These are phyloP conservation scores for Candida incommunis DNA, from an alignment of 805 yeast species.

Conservation along the genomic window DNA sequence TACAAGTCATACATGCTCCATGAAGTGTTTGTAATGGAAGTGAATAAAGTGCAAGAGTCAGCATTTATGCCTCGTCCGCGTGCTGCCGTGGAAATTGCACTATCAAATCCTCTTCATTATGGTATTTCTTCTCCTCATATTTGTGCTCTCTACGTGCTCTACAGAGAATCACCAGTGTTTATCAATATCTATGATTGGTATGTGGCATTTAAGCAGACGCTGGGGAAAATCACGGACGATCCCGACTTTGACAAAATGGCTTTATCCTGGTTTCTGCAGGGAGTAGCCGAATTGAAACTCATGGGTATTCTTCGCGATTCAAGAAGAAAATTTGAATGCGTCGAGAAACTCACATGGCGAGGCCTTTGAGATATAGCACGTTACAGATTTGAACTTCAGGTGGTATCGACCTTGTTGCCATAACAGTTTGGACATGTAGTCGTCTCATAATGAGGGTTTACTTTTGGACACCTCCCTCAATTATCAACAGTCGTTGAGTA, in stretches of 20 bases:
- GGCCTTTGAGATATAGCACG: too few species aligned
- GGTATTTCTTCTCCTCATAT: slow-evolving; percentile 30
- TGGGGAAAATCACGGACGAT: slow-evolving; percentile 9
- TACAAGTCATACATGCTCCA: slow-evolving; percentile 16
- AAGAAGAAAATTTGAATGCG: slow-evolving; percentile 43
- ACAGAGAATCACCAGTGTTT: slow-evolving; percentile 63
- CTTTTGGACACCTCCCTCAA: too few species aligned
- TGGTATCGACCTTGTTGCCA: too few species aligned
- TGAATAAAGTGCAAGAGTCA: slow-evolving; percentile 18
- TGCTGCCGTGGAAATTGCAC: slow-evolving; percentile 25
- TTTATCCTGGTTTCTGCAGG: slow-evolving; percentile 62
- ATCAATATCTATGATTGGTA: slow-evolving; percentile 59
- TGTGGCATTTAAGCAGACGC: slow-evolving; percentile 35
- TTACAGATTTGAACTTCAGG: too few species aligned
- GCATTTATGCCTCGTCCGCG: slow-evolving; percentile 33
- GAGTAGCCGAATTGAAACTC: slow-evolving; percentile 52
- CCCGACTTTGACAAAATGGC: slow-evolving; percentile 46
- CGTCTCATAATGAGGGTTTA: too few species aligned
- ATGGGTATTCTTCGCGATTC: slow-evolving; percentile 55
- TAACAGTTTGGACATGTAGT: too few species aligned
- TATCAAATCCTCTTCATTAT: slow-evolving; percentile 27
- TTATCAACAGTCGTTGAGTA: too few species aligned
- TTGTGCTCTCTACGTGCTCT: slow-evolving; percentile 46
- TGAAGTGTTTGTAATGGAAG: slow-evolving; percentile 30
- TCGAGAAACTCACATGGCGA: slow-evolving; percentile 63